Conservation (phyloP, 1,284 basidiomycete species). For the Cryptococcus wingfieldii region DNA sequence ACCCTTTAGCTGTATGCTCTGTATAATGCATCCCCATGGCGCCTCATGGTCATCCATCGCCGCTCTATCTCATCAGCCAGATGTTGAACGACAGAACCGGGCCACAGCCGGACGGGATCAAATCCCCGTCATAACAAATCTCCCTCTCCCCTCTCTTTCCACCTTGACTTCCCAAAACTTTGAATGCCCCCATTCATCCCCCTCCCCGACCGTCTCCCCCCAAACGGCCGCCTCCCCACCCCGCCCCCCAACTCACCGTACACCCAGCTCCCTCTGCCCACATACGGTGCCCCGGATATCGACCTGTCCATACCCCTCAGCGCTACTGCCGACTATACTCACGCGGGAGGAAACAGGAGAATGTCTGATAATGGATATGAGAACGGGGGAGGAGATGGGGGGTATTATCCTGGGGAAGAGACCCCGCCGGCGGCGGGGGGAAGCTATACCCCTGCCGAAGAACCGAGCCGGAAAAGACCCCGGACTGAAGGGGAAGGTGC, state of each 20-base stretch:
- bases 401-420: not conserved
- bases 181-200: conserved; percentile 28
- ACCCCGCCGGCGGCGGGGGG: not conserved
- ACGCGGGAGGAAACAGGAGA: not conserved
- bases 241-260: not conserved
- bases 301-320: conserved; percentile 15
- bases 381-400: too few species aligned
- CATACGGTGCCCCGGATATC: conserved; percentile 38
- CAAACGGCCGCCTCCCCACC: conserved; percentile 15
- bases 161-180: not conserved
- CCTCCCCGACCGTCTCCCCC: conserved; percentile 29
- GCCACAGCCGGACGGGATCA: not conserved
- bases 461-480: conserved; percentile 30
- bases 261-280: conserved; percentile 12
- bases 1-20: too few species aligned
- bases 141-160: not conserved
- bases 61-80: too few species aligned
- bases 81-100: too few species aligned
- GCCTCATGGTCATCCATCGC: too few species aligned
- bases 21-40: too few species aligned
- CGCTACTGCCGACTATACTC: not conserved
- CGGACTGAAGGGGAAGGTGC: conserved; percentile 10
- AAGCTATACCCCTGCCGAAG: conserved; percentile 13
- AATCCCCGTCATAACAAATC: not conserved
- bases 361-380: not conserved